Percentiles rank a stretch among this genome's conserved stretches.
Evolutionary conservation across 2,329 filamentous ascomycete species (phyloP).

Genomic region (Pseudogymnoascus sp.): DNA sequence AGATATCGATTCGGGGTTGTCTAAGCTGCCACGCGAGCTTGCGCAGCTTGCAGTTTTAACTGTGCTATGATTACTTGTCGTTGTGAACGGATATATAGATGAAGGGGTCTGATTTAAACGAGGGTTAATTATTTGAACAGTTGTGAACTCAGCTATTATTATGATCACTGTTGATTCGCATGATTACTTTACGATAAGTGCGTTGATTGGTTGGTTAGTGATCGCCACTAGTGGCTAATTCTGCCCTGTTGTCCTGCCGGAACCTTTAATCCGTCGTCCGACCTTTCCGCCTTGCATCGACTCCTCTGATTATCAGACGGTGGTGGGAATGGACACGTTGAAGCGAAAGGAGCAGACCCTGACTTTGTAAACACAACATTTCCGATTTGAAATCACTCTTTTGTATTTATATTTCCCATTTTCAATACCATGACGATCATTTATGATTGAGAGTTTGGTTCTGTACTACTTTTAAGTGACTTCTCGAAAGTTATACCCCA

Average conservation of each 20-base stretch:
- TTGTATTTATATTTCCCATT: conserved; percentile 9
- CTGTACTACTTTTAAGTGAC: not conserved
- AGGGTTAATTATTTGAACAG: no score
- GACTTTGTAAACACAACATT: conserved; percentile 8
- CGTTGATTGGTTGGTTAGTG: not conserved
- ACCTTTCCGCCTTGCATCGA: not conserved
- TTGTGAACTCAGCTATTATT: no score
- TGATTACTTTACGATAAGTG: no score
- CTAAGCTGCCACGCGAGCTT: no score
- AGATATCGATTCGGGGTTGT: no score
- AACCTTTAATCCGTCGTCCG: not conserved
- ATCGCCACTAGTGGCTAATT: not conserved
- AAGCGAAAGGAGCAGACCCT: conserved; percentile 4
- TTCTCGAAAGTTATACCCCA: conserved; percentile 4
- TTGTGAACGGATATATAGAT: no score
- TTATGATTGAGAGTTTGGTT: not conserved
- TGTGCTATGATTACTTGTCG: no score
- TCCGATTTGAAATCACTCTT: conserved; percentile 8
- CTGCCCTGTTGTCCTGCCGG: not conserved
- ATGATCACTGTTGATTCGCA: no score
- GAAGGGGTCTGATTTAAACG: no score
- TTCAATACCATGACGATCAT: not conserved
- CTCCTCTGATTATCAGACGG: not conserved
- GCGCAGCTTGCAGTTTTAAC: no score
- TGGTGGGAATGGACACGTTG: conserved; percentile 6